Percentiles rank a stretch among this genome's conserved stretches.
Conservation (phyloP, 345 rosid species). For the Gossypium sturtianum region DNA sequence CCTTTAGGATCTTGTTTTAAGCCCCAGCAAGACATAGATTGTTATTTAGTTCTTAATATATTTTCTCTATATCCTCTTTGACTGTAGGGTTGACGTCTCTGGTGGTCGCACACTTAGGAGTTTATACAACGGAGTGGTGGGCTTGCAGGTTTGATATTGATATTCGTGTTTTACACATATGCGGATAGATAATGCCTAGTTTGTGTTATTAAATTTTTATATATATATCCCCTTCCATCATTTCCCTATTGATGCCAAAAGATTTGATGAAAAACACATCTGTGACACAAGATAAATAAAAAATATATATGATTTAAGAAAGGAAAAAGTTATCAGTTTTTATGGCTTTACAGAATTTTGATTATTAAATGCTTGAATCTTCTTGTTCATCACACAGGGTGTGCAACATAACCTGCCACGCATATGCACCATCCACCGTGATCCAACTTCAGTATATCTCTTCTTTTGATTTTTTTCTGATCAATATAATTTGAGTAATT, state of each 20-base stretch:
- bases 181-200: not conserved
- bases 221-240: too few species aligned
- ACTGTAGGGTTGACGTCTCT: conserved; percentile 66
- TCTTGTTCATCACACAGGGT: conserved; percentile 37
- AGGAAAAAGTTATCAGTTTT: not conserved
- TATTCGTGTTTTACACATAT: not conserved
- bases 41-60: conserved; percentile 7
- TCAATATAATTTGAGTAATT: not conserved
- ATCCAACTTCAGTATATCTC: conserved; percentile 68
- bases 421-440: conserved; percentile 62
- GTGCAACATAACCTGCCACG: conserved; percentile 56
- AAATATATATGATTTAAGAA: not conserved
- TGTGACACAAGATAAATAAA: too few species aligned
- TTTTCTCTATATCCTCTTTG: conserved; percentile 16
- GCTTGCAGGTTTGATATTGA: conserved; percentile 52
- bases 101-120: conserved; percentile 81
- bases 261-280: not conserved
- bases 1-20: conserved; percentile 1
- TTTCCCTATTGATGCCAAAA: not conserved
- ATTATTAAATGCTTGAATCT: not conserved
- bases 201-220: too few species aligned
- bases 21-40: conserved; percentile 3
- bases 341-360: not conserved
- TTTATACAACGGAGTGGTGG: conserved; percentile 67
- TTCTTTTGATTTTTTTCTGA: not conserved